Evolutionary conservation across 371 early-diverging fungal genomes (phyloP), one percentile per base, ranked within the genome.

Genomic region (Mucor sp.): DNA sequence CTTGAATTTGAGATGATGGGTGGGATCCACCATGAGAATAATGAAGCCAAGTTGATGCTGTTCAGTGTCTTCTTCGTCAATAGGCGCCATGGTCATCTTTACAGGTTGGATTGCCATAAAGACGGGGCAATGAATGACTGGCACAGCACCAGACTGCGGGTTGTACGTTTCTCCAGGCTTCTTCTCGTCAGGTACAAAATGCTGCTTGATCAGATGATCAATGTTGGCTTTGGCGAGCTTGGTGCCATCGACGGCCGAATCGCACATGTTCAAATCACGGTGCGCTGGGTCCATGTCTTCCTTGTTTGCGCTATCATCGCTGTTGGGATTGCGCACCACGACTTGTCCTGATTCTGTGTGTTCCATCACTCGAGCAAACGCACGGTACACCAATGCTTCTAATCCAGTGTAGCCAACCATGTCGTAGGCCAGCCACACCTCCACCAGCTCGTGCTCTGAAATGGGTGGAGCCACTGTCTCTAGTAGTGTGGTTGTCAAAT

Each of bases 401-500:
- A 89, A 57, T 17, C 87, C 88, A 25, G 73, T 70, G 66, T 88
- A 87, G 1, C 88, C 90, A 7, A 80, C 80, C 85, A 89, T 87
- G 62, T 87, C 86, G 68, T 88, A 88, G 4, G 87, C 76, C 60
- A 90, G 62, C 85, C 85, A 88, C 9, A 90, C 81, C 68, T 88
- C 88, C 1, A 90, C 90, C 12, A 90, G 65, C 65, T 88, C 90
- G 62, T 90, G 89, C 60, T 89, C 89, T 17, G 87, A 84, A 62
- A 89, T 88, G 39, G 90, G 88, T 17, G 90, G 90, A 7, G 87
- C 90, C 30, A 89, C 87, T 37, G 86, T 87, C 33, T 89, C 88
- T 39, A 89, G 58, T 7, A 89, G 80, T 3, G 87, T 82, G 1
- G 66, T 69, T 44, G 73, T 73, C 30, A 73, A 50, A 25, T 65